Base-by-base conservation (phyloP, 108 stramenopile genomes). In the Nannochloropsis gaditana region DNA sequence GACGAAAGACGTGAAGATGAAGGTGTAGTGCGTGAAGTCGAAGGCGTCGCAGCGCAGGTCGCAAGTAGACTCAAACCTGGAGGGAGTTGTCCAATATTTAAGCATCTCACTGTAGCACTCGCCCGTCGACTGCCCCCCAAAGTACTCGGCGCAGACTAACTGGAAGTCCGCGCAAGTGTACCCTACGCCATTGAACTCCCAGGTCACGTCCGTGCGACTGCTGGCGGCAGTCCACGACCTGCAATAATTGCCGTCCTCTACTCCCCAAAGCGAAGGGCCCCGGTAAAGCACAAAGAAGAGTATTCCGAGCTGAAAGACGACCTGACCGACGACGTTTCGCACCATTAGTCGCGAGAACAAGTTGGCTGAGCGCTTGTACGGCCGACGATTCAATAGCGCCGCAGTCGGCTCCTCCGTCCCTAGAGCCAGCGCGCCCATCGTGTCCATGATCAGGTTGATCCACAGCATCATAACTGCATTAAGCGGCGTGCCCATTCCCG, bases 381-480 rank as follows among this genome's bases (percentile, higher is more conserved):
- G 97, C 42, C 91, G 89, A n/a, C 89, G 91, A 80, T 94, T 83
- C 59, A 98, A 89, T 41, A 98, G 87, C 44, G 85, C 93, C 41
- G 92, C 92, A 19, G 93, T 94, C 42, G 97, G 97, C 43, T 94
- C 94, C 85, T 97, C 96, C 44, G 97, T 97, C 41, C 96, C 98
- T 43, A 99, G 92, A 9, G 97, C 97, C 43, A 99, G 93, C 87
- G 95, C 94, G 21, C 96, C 98, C 86, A 98, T 87, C 19, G 96
- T 93, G 89, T 99, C 98, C 98, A 99, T 99, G 86, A 99, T 94
- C 42, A 99, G 91, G 87, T 99, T 98, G 43, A 99, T 95, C 96
- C 97, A 99, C 21, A 99, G 91, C 90, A 99, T 92, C 90, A 97
- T 96, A 86, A 97, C 95, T 8, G 97, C 96, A 80, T 95, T 96